phyloP scores from a whole-genome alignment of 2,329 filamentous ascomycete species.

The Diaporthe sp. region DNA sequence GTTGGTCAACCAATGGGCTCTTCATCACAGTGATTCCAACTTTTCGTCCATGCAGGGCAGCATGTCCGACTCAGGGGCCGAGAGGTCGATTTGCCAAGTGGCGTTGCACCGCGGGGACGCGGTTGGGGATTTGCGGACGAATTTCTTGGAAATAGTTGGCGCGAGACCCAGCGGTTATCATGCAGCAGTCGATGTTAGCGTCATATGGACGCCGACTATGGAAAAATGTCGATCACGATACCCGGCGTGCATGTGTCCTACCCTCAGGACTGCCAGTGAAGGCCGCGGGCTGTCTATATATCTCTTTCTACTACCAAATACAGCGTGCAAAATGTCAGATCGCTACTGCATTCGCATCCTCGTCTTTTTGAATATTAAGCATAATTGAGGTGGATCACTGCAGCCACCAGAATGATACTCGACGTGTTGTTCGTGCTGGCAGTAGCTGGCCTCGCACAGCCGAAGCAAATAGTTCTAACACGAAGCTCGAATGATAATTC shows the following conservation, averaged over 20 bases:
- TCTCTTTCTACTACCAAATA: not conserved
- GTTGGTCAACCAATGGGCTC: constrained; percentile 12
- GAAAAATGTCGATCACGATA: constrained; percentile 13
- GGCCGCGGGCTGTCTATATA: constrained; percentile 10
- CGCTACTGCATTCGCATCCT: not conserved
- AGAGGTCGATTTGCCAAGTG: constrained; percentile 8
- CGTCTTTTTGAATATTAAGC: not conserved
- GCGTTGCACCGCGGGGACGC: not conserved
- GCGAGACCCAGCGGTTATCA: constrained; percentile 10
- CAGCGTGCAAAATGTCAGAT: not conserved
- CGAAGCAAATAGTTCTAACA: not conserved
- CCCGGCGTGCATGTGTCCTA: constrained; percentile 16
- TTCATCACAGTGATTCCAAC: not conserved
- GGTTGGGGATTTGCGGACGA: not conserved
- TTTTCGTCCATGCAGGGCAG: constrained; percentile 17
- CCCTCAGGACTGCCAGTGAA: not conserved
- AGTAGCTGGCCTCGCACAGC: constrained; percentile 3
- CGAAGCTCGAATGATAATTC: not conserved
- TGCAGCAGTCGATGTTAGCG: constrained; percentile 4
- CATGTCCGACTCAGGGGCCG: constrained; percentile 5
- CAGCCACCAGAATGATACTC: constrained; percentile 1
- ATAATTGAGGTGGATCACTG: not conserved
- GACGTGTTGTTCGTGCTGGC: constrained; percentile 10
- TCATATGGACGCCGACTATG: not conserved
- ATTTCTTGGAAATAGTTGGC: constrained; percentile 15